Evolutionary conservation across 306 rosid genomes (phyloP).

Genomic region (Fragaria nilgerrensis): DNA sequence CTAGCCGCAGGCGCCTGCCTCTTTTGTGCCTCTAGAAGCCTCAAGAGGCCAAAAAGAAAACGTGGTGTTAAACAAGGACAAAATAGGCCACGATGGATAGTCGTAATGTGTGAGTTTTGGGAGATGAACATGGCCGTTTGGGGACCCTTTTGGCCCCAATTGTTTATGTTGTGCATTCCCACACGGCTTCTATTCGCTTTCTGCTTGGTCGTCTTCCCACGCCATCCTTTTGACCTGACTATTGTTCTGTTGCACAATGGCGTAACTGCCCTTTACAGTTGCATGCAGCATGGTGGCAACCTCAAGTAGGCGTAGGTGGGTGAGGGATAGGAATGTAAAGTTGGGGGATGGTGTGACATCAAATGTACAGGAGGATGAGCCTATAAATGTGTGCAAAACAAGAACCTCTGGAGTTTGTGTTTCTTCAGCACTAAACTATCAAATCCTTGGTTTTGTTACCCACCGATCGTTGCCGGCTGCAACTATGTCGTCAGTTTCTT

Average conservation of each 20-base stretch:
- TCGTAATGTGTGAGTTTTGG: neutral
- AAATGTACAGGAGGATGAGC: constrained; percentile 7
- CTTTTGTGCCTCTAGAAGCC: constrained; percentile 8
- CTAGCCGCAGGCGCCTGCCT: constrained; percentile 13
- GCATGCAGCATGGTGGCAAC: neutral
- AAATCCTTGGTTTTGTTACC: neutral
- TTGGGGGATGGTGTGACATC: constrained; percentile 4
- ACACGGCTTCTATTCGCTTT: constrained; percentile 29
- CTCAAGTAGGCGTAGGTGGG: neutral
- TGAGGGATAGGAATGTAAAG: constrained; percentile 2
- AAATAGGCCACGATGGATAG: constrained; percentile 25
- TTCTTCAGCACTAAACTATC: neutral
- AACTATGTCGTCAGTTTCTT: neutral
- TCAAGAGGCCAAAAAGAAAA: neutral
- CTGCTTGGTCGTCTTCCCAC: neutral
- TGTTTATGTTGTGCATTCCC: constrained; percentile 3
- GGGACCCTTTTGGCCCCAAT: neutral
- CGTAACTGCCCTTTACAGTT: neutral
- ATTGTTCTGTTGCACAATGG: neutral
- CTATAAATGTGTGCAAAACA: constrained; percentile 4
- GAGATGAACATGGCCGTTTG: constrained; percentile 7
- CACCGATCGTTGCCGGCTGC: constrained; percentile 7
- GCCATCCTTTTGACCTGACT: constrained; percentile 1
- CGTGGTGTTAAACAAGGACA: constrained; percentile 22
- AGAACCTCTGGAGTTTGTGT: neutral